Base-by-base conservation (phyloP, 1,284 basidiomycete genomes). In the Pyrrhoderma lamaoense region DNA sequence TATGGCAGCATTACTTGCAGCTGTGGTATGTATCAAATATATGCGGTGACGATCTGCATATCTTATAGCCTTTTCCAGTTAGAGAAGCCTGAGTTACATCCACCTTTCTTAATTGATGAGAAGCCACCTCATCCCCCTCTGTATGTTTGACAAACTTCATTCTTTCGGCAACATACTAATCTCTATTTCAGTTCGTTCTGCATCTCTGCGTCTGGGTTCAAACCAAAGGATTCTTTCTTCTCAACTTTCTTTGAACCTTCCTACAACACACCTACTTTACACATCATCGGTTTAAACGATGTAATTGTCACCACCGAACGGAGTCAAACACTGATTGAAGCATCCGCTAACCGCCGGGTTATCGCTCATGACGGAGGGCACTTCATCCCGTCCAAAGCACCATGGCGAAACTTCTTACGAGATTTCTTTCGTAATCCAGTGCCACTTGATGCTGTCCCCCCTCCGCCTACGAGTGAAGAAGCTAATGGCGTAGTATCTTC, bases 321-420 rank as follows among this genome's bases (percentile, higher is more conserved):
- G 21, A 77, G 85, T 2, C 73, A 74, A 57, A 67, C 70, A 8
- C 67, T 94, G 14, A 65, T 88, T 7, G 73, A 76, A 1, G 70
- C 78, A 3, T 85, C 86, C 27, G 62, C 62, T 0, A 75, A 79
- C 19, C 53, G 60, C 39, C 74, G 87, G 9, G 72, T 90, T 3
- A 86, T 86, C 61, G 75, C 76, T 59, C 88, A 91, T 55, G 77
- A 80, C 35, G 88, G 88, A 51, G 89, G 88, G 88, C 89, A 91
- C 61, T 89, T 89, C 58, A 79, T 90, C 2, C 88, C 88, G 0
- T 82, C 79, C 5, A 87, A 84, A 57, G 76, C 75, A 2, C 75
- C 69, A 39, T 91, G 88, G 88, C 73, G 86, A 18, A 76, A 75
- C 58, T 89, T 90, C 65, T 67, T 90, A 35, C 67, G 68, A 46